Base-by-base conservation (phyloP, 495 filamentous ascomycete genomes). In the Aspergillus mulundensis region DNA sequence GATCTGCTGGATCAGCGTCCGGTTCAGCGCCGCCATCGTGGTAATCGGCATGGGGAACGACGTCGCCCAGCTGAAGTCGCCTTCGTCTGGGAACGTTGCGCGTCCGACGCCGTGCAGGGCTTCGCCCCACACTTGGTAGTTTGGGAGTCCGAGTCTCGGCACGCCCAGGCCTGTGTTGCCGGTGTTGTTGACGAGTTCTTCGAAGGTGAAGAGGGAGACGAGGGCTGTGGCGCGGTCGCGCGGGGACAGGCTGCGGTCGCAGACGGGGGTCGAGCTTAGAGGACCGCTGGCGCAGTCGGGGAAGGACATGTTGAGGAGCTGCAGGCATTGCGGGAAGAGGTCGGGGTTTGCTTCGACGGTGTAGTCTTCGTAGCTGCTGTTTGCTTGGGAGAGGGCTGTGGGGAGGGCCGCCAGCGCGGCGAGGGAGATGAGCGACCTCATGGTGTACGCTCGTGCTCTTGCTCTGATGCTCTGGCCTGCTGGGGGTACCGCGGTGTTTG, bases 31-130 rank as follows among this genome's bases (percentile, higher is more conserved):
- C 0, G 84, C 82, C 53, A 78, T 81, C 59, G 82, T 77, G 0
- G 77, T 61, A 39, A 87, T 84, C 0, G 84, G 84, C 59, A 76
- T 73, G 0, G 84, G 84, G 63, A 87, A 86, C 0, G 80, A 82
- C 0, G 84, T 87, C 0, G 83, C 78, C 68, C 81, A 84, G 60
- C 67, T 76, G 63, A 72, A 86, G 20, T 79, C 73, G 2, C 77
- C 80, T 1, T 67, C 66, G 20, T 70, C 63, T 1, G 75, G 64
- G 60, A 81, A 83, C 20, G 79, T 78, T 2, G 81, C 81, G 5
- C 78, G 63, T 36, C 75, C 81, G 0, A 87, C 64, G 5, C 84
- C 84, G 64, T 87, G 84, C 1, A 87, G 72, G 5, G 79, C 80
- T 64, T 75, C 72, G 24, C 55, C 68, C 72, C 72, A 75, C 1